phyloP scores from a whole-genome alignment of 2,329 filamentous ascomycete genomes.

The Stachybotrys elegans region DNA sequence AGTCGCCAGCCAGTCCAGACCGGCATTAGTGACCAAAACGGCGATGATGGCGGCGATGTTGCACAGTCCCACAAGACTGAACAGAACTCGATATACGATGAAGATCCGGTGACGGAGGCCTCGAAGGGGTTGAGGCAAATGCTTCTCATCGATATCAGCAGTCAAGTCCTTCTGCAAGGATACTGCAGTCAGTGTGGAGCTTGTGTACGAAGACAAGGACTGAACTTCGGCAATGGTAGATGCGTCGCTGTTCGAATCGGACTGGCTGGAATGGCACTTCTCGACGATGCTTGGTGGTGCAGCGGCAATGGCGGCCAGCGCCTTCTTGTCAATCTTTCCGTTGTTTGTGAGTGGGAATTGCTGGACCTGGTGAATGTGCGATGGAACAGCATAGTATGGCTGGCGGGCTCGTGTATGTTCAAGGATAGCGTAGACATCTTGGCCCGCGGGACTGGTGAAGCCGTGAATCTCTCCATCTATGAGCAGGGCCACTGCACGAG shows the following conservation, averaged over 20 bases:
- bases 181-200: constrained; percentile 19
- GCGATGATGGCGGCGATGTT: constrained; percentile 44
- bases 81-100: constrained; percentile 52
- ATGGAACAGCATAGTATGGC: constrained; percentile 52
- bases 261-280: constrained; percentile 1
- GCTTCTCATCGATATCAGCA: constrained; percentile 34
- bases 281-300: constrained; percentile 4
- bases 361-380: constrained; percentile 34
- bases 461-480: constrained; percentile 44
- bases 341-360: constrained; percentile 47
- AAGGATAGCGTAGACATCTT: constrained; percentile 32
- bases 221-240: constrained; percentile 20
- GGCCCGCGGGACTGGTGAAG: constrained; percentile 36
- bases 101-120: constrained; percentile 40
- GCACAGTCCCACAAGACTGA: constrained; percentile 44
- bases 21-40: constrained; percentile 29
- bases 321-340: constrained; percentile 51
- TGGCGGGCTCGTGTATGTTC: constrained; percentile 35
- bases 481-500: constrained; percentile 41
- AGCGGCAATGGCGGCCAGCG: constrained; percentile 30
- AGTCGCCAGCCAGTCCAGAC: constrained; percentile 32
- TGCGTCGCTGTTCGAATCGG: constrained; percentile 11
- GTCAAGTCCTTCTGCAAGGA: constrained; percentile 24
- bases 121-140: constrained; percentile 29
- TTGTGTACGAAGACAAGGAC: constrained; percentile 22